A percentile compares a stretch with the other conserved stretches of the same genome.
phyloP scores from a whole-genome alignment of 2,329 filamentous ascomycete genomes.

The Aspergillus quadricinctus region DNA sequence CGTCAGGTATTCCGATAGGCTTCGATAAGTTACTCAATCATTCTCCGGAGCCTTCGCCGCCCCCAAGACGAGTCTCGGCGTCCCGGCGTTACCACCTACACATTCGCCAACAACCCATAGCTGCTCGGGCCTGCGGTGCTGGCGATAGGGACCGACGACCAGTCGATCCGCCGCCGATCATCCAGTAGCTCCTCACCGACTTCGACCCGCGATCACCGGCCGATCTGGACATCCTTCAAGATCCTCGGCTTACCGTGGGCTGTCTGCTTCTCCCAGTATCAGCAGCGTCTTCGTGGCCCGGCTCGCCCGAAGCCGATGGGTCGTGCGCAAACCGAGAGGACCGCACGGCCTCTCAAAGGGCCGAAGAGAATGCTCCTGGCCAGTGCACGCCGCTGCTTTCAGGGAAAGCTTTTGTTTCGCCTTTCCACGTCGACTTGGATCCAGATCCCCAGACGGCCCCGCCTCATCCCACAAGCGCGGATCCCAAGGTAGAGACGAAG shows the following conservation, averaged over 20 bases:
- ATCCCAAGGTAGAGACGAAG: conserved; percentile 9
- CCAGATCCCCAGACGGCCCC: conserved; percentile 42
- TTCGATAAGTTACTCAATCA: conserved; percentile 37
- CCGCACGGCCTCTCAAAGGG: conserved; percentile 11
- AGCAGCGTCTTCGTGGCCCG: conserved; percentile 9
- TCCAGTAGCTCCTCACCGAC: conserved; percentile 43
- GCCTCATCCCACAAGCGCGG: conserved; percentile 27
- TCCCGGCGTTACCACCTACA: conserved; percentile 36
- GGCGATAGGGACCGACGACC: conserved; percentile 45
- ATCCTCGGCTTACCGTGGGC: conserved; percentile 40
- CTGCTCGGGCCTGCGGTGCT: conserved; percentile 44
- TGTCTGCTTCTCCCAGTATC: conserved; percentile 39
- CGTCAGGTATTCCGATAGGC: conserved; percentile 30
- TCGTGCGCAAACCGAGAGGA: conserved; percentile 12
- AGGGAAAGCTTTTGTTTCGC: conserved; percentile 39
- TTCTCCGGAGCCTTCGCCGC: conserved; percentile 16
- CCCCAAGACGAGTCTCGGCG: conserved; percentile 18
- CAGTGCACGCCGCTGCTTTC: conserved; percentile 30
- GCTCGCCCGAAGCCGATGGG: conserved; percentile 4
- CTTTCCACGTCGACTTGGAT: conserved; percentile 40
- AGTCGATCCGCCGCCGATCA: conserved; percentile 45
- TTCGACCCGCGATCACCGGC: conserved; percentile 37
- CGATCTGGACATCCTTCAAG: conserved; percentile 37
- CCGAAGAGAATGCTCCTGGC: conserved; percentile 12
- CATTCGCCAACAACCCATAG: conserved; percentile 45